A percentile compares a stretch with the other conserved stretches of the same genome.
phyloP scores from a whole-genome alignment of 2,329 filamentous ascomycete species.

The Phoma sp. region DNA sequence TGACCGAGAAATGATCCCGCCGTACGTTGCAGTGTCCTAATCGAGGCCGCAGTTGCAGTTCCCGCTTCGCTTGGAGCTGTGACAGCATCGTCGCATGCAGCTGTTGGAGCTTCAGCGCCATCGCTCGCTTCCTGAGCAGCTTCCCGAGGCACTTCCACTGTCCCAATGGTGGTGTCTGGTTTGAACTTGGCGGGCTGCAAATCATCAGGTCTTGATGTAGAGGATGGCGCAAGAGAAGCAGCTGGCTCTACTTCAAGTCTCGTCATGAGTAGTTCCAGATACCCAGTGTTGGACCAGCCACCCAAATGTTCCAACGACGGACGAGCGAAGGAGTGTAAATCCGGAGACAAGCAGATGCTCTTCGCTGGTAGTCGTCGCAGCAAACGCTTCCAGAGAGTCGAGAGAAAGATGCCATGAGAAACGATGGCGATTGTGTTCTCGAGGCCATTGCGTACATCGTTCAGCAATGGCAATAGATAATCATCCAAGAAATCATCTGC shows the following conservation, averaged over 20 bases:
- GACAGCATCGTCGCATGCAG: too few relatives aligned
- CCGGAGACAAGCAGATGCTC: conserved; percentile 53
- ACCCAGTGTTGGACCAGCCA: conserved; percentile 71
- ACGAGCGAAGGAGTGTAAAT: conserved; percentile 48
- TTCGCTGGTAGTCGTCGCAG: conserved; percentile 59
- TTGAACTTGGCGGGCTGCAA: not conserved
- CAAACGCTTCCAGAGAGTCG: conserved; percentile 69
- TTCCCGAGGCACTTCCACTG: not conserved
- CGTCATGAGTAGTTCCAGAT: conserved; percentile 56
- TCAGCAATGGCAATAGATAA: conserved; percentile 65
- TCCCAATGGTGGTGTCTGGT: not conserved
- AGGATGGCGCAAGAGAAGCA: not conserved
- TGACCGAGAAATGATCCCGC: conserved; percentile 20
- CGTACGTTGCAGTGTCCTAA: too few relatives aligned
- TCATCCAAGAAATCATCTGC: conserved; percentile 69
- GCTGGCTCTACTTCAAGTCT: not conserved
- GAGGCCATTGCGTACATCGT: conserved; percentile 30
- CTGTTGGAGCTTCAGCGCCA: not conserved
- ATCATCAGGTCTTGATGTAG: not conserved
- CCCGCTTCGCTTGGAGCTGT: not conserved
- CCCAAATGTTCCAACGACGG: conserved; percentile 60
- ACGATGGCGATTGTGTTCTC: conserved; percentile 68
- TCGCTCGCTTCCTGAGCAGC: too few relatives aligned
- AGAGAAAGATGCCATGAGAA: conserved; percentile 82
- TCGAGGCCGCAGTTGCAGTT: not conserved